Conservation (phyloP, 225 moss, liverwort and hornwort species). For the Asterella californica region DNA sequence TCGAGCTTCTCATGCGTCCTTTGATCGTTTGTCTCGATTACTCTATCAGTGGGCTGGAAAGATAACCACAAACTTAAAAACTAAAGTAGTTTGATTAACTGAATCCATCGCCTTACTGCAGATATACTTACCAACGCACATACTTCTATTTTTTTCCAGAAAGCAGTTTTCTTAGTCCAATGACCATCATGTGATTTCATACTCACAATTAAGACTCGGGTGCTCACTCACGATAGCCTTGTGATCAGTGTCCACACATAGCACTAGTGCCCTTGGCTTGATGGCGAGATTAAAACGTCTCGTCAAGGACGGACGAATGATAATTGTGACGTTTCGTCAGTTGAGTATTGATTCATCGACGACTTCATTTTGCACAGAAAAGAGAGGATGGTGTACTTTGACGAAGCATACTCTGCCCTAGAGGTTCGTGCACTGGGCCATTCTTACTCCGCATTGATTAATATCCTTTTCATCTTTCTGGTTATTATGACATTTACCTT, state of each 20-base stretch:
- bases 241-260: not conserved
- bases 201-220: not conserved
- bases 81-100: not conserved
- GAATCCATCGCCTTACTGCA: not conserved
- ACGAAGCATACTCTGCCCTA: conserved; percentile 30
- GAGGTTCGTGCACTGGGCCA: too few relatives aligned
- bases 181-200: too few relatives aligned
- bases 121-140: not conserved
- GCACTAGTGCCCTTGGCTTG: conserved; percentile 36
- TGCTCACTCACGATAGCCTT: not conserved
- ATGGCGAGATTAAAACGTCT: conserved; percentile 43
- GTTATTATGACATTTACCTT: not conserved
- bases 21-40: conserved; percentile 46
- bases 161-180: too few relatives aligned
- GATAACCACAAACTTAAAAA: conserved; percentile 9
- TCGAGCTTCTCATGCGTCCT: conserved; percentile 46
- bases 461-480: not conserved
- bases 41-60: conserved; percentile 39
- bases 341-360: conserved; percentile 43
- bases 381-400: conserved; percentile 48
- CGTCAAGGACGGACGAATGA: conserved; percentile 31
- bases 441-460: conserved; percentile 13
- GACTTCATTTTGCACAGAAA: conserved; percentile 37
- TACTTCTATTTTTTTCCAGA: too few relatives aligned
- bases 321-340: conserved; percentile 41